These are phyloP conservation scores for Wickerhamomyces chambardii DNA, from an alignment of 805 yeast genomes.

Conservation along the genomic window DNA sequence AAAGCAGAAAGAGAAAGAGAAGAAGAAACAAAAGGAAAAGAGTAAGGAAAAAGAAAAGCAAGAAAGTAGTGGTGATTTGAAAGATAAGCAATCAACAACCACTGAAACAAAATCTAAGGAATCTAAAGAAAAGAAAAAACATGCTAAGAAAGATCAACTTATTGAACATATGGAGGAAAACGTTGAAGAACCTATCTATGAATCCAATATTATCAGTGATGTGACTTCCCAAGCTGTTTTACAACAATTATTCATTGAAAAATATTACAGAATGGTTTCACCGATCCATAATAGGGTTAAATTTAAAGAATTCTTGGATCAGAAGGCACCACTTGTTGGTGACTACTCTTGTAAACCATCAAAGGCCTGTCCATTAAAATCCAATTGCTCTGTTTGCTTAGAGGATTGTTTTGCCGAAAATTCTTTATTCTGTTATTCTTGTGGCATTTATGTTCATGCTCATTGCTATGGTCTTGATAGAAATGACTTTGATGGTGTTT, in stretches of 20 bases:
- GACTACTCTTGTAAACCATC: not conserved
- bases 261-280: conserved; percentile 9
- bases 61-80: conserved; percentile 1
- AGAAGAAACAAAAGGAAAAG: conserved; percentile 3
- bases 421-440: conserved; percentile 47
- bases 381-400: conserved; percentile 53
- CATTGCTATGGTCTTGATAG: conserved; percentile 52
- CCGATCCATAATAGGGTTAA: conserved; percentile 7
- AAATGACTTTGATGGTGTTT: conserved; percentile 8
- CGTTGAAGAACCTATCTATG: conserved; percentile 3
- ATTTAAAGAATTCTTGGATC: conserved; percentile 6
- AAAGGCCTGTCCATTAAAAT: not conserved
- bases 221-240: not conserved
- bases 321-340: conserved; percentile 8
- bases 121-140: conserved; percentile 6
- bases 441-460: conserved; percentile 65
- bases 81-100: conserved; percentile 1
- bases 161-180: not conserved
- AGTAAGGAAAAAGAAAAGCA: conserved; percentile 1
- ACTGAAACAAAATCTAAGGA: too few species aligned
- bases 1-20: conserved; percentile 3
- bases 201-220: conserved; percentile 4
- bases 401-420: conserved; percentile 26
- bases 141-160: conserved; percentile 5
- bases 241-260: conserved; percentile 7